Evolutionary conservation across 2,329 filamentous ascomycete species (phyloP).

Genomic region (Monilinia polystroma): DNA sequence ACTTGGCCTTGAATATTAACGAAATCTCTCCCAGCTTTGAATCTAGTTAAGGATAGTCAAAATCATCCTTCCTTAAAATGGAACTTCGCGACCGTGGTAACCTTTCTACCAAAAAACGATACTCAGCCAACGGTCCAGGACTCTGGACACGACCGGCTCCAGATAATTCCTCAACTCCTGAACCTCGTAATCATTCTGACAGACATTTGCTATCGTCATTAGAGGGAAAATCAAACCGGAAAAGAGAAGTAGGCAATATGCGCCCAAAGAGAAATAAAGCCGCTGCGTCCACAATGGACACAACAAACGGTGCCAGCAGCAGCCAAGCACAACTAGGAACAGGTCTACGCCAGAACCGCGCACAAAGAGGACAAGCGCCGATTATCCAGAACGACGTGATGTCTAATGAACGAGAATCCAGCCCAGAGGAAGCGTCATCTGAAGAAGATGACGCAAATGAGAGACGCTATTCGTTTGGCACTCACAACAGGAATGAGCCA

Average conservation of each 20-base stretch:
- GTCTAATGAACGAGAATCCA: slow-evolving; percentile 11
- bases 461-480: slow-evolving; percentile 3
- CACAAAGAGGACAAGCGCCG: background rate
- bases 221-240: slow-evolving; percentile 9
- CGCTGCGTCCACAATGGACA: background rate
- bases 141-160: slow-evolving; percentile 8
- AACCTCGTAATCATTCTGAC: slow-evolving; percentile 3
- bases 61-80: slow-evolving; percentile 8
- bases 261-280: slow-evolving; percentile 6
- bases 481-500: slow-evolving; percentile 16
- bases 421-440: background rate
- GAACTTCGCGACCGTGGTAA: slow-evolving; percentile 17
- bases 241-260: slow-evolving; percentile 9
- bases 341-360: background rate
- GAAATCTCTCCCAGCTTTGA: slow-evolving; percentile 6
- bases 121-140: slow-evolving; percentile 16
- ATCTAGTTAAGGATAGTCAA: slow-evolving; percentile 3
- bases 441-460: slow-evolving; percentile 3
- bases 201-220: slow-evolving; percentile 2
- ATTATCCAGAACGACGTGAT: background rate
- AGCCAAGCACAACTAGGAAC: background rate
- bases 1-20: slow-evolving; percentile 14
- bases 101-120: slow-evolving; percentile 11
- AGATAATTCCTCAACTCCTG: background rate
- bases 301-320: background rate